Percentiles rank a stretch among this genome's conserved stretches.
Evolutionary conservation across 306 rosid species (phyloP).

Genomic region (Hippophae tibetana): DNA sequence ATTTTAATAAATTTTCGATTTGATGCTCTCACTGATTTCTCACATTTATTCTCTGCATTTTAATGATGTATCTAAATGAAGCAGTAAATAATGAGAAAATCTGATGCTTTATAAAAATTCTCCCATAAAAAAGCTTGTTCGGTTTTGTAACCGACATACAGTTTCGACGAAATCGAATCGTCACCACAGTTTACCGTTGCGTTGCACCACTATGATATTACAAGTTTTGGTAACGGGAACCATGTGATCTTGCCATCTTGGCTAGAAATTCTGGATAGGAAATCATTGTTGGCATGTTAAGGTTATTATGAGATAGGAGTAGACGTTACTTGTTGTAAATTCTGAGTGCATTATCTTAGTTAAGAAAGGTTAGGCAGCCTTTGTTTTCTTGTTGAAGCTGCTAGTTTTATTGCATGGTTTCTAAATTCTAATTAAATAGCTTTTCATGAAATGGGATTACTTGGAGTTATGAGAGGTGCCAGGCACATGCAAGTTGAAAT

Average conservation of each 20-base stretch:
- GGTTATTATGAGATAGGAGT: slow-evolving; percentile 6
- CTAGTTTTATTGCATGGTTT: slow-evolving; percentile 34
- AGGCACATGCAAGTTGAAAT: slow-evolving; percentile 27
- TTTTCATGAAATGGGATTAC: slow-evolving; percentile 31
- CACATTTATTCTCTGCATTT: too few species aligned
- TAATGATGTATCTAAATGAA: too few species aligned
- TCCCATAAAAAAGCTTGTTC: too few species aligned
- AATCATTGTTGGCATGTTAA: slow-evolving; percentile 22
- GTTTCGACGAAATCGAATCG: too few species aligned
- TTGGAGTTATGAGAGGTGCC: slow-evolving; percentile 23
- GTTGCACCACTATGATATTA: too few species aligned
- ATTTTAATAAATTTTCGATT: too few species aligned
- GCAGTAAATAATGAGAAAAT: too few species aligned
- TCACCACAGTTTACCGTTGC: too few species aligned
- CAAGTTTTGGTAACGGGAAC: slow-evolving; percentile 24
- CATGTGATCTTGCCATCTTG: slow-evolving; percentile 23
- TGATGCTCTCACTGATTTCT: too few species aligned
- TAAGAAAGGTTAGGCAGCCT: slow-evolving; percentile 26
- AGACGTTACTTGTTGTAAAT: slow-evolving; percentile 32
- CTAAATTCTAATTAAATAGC: slow-evolving; percentile 32
- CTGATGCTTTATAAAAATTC: too few species aligned
- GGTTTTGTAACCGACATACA: too few species aligned
- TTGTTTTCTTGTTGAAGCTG: slow-evolving; percentile 38
- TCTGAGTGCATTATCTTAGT: slow-evolving; percentile 31
- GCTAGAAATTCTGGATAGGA: slow-evolving; percentile 25